These are phyloP conservation scores for Teunomyces panamensis DNA, from an alignment of 805 yeast species.

Conservation along the genomic window DNA sequence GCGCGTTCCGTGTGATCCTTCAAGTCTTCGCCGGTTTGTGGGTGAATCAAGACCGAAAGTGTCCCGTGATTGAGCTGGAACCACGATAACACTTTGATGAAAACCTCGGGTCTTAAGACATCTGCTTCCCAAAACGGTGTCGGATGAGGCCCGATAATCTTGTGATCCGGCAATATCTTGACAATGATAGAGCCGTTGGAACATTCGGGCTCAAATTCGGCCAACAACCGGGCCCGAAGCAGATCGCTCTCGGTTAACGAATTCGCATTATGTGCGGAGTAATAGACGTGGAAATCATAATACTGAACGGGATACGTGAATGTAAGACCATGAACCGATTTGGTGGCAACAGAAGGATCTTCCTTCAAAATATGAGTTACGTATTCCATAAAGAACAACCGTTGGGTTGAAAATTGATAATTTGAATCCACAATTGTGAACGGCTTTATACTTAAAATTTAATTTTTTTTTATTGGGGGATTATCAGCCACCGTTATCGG, in stretches of 20 bases:
- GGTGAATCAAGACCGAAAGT: constrained; percentile 31
- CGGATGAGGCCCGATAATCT: constrained; percentile 30
- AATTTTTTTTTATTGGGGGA: no score
- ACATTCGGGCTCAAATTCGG: constrained; percentile 22
- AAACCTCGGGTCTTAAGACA: constrained; percentile 28
- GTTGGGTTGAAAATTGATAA: background rate
- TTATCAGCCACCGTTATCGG: no score
- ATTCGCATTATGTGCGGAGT: constrained; percentile 17
- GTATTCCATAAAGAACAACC: constrained; percentile 23
- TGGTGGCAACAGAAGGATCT: constrained; percentile 18
- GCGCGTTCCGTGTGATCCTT: constrained; percentile 27
- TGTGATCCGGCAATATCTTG: constrained; percentile 23
- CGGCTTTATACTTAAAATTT: background rate
- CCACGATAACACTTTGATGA: constrained; percentile 26
- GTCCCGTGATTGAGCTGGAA: constrained; percentile 29
- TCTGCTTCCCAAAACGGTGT: constrained; percentile 36
- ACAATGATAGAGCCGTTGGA: constrained; percentile 27
- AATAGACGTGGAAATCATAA: constrained; percentile 34
- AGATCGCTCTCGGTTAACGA: constrained; percentile 19
- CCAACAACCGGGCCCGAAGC: constrained; percentile 18
- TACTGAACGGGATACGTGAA: constrained; percentile 25
- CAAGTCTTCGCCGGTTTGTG: constrained; percentile 30
- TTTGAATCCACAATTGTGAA: background rate
- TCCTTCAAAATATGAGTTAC: constrained; percentile 16
- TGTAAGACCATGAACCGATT: constrained; percentile 15